Base-by-base conservation (phyloP, 2,329 filamentous ascomycete genomes). In the Fusarium concolor region DNA sequence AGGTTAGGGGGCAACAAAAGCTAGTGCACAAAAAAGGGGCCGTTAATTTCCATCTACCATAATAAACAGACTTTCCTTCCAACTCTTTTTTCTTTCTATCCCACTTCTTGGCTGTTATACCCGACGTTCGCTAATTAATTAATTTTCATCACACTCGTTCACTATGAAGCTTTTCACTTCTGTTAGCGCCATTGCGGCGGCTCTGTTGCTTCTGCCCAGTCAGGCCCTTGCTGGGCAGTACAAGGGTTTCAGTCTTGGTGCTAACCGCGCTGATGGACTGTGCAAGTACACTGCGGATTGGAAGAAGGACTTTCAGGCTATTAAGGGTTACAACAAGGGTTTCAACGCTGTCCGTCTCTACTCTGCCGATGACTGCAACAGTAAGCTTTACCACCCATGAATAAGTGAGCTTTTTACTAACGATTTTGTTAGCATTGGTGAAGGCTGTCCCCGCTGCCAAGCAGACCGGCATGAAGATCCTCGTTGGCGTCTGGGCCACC, bases 391-490 rank as follows among this genome's bases (percentile, higher is more conserved):
- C 22, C 22, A 24, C 22, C 6, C 22, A 24, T 24, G 22, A 24
- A 24, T 24, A 6, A 24, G 22, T 24, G 22, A 24, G 22, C 22
- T 24, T 24, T 24, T 24, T 2, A 38, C 52, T 65, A 6, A 70
- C 31, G 22, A 24, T 26, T 18, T n/a, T 20, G n/a, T 39, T 17
- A 71, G 70, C 70, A 2, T 26, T 72, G 12, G 70, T 56, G 20
- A 72, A 71, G 51, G 70, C 70, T 18, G 70, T 72, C 26, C 70
- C 70, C 10, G 70, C 70, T 8, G 70, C 70, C 56, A 71, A 72
- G 68, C 70, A 68, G 6, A 67, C 54, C 10, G 70, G 70, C 55
- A 55, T 72, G 22, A 72, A 72, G 47, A 47, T 72, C 28, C 68
- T 72, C 5, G 70, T 72, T 4, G 70, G 70, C 11, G 59, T 72